phyloP scores from a whole-genome alignment of 768 basidiomycete species.

The Daedaleopsis sinensis region DNA sequence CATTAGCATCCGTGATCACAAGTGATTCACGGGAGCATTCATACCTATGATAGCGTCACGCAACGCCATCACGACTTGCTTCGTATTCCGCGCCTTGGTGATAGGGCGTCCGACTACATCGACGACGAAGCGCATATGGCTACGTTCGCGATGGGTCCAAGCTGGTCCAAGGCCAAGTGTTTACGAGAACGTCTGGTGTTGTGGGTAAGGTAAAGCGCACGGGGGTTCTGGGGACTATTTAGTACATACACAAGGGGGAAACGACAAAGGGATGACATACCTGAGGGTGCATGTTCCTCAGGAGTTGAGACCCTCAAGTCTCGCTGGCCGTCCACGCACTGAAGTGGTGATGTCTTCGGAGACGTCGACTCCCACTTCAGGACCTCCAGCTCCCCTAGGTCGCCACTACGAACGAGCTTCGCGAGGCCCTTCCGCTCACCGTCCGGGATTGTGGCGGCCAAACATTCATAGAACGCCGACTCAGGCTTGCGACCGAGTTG shows the following conservation, averaged over 20 bases:
- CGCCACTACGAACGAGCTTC: conserved; percentile 10
- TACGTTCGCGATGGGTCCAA: conserved; percentile 2
- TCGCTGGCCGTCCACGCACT: background rate
- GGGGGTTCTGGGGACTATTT: background rate
- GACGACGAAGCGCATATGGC: conserved; percentile 17
- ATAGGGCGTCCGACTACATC: conserved; percentile 10
- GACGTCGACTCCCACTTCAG: conserved; percentile 5
- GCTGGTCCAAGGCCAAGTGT: background rate
- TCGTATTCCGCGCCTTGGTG: background rate
- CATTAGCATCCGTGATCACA: too few relatives aligned
- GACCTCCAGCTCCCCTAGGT: conserved; percentile 6
- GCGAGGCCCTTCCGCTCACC: conserved; percentile 1
- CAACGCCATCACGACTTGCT: conserved; percentile 1
- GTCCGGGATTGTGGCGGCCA: background rate
- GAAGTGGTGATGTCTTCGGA: background rate
- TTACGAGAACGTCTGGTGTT: conserved; percentile 16
- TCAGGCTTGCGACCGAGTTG: conserved; percentile 9
- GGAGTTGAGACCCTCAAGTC: background rate
- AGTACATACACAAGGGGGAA: too few relatives aligned
- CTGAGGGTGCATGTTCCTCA: background rate
- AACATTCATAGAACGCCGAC: conserved; percentile 2
- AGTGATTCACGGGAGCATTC: background rate
- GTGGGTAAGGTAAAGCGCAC: conserved; percentile 2
- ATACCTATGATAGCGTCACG: conserved; percentile 9
- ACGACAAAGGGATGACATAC: background rate